Evolutionary conservation across 148 eudicot genomes (phyloP).

Genomic region (Camellia lanceoleosa): DNA sequence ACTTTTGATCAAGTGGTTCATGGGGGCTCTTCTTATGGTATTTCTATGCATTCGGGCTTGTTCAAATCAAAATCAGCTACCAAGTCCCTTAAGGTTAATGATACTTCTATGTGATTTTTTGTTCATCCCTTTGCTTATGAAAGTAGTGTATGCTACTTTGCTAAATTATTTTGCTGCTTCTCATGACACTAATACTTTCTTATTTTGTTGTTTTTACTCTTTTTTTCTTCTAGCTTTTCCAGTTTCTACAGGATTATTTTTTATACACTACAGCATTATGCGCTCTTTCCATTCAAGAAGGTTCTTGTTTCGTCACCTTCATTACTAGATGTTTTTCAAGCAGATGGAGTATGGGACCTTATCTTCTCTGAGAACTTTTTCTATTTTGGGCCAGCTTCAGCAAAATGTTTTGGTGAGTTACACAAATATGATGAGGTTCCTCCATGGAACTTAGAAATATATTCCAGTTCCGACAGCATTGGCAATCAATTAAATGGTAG

Average conservation of each 20-base stretch:
- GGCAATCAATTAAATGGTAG: slow-evolving; percentile 25
- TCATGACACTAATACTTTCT: neutral
- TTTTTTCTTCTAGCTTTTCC: slow-evolving; percentile 6
- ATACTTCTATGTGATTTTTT: slow-evolving; percentile 8
- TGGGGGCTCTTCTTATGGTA: slow-evolving; percentile 74
- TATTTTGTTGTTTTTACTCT: neutral
- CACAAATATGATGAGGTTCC: slow-evolving; percentile 23
- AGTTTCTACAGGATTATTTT: slow-evolving; percentile 59
- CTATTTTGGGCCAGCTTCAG: slow-evolving; percentile 52
- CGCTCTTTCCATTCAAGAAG: slow-evolving; percentile 62
- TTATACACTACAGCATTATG: slow-evolving; percentile 56
- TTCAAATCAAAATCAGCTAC: slow-evolving; percentile 61
- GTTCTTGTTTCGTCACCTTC: slow-evolving; percentile 59
- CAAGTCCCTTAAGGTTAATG: slow-evolving; percentile 66
- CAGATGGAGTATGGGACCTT: slow-evolving; percentile 83
- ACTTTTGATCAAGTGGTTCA: slow-evolving; percentile 85
- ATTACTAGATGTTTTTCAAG: slow-evolving; percentile 65
- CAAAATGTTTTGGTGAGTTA: slow-evolving; percentile 33
- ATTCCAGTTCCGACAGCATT: slow-evolving; percentile 25
- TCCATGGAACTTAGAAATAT: slow-evolving; percentile 24
- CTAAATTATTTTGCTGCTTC: neutral
- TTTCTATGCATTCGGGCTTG: slow-evolving; percentile 86
- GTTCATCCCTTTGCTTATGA: neutral
- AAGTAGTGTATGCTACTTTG: neutral
- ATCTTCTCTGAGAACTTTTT: slow-evolving; percentile 88